Percentiles rank a stretch among this genome's conserved stretches.
Evolutionary conservation across 179 eudicot genomes (phyloP).

Genomic region (Beta corolliflora): DNA sequence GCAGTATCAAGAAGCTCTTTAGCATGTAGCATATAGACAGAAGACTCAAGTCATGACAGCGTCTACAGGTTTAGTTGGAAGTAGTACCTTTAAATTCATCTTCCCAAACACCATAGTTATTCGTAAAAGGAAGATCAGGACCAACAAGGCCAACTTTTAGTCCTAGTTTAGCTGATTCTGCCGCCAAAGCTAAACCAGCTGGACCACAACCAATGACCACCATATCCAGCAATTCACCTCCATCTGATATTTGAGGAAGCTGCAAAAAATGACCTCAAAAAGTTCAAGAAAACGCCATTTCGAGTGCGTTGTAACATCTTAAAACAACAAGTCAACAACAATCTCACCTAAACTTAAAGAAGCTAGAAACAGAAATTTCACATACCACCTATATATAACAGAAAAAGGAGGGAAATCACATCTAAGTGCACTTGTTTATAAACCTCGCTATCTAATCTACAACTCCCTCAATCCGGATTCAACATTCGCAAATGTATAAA

Average conservation of each 20-base stretch:
- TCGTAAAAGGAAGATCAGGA: slow-evolving; percentile 96
- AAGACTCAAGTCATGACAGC: too few species aligned
- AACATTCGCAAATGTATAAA: too few species aligned
- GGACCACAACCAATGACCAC: slow-evolving; percentile 98
- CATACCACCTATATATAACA: not conserved
- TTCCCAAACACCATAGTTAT: slow-evolving; percentile 97
- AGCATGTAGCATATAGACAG: not conserved
- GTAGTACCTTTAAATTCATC: slow-evolving; percentile 84
- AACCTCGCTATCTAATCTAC: not conserved
- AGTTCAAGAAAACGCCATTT: not conserved
- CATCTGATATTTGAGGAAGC: slow-evolving; percentile 61
- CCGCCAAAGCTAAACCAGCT: slow-evolving; percentile 97
- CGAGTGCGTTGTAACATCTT: not conserved
- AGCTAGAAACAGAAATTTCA: not conserved
- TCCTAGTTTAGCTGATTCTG: slow-evolving; percentile 88
- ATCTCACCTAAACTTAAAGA: not conserved
- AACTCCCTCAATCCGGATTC: not conserved
- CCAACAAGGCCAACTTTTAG: slow-evolving; percentile 87
- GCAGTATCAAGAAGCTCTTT: not conserved
- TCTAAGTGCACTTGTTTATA: not conserved
- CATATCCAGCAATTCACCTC: slow-evolving; percentile 65
- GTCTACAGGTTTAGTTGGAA: not conserved
- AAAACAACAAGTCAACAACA: not conserved
- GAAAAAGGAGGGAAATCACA: too few species aligned
- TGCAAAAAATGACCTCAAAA: slow-evolving; percentile 36